A percentile compares a stretch with the other conserved stretches of the same genome.
phyloP scores from a whole-genome alignment of 192 early-diverging fungal genomes.

The Linnemannia elongata region DNA sequence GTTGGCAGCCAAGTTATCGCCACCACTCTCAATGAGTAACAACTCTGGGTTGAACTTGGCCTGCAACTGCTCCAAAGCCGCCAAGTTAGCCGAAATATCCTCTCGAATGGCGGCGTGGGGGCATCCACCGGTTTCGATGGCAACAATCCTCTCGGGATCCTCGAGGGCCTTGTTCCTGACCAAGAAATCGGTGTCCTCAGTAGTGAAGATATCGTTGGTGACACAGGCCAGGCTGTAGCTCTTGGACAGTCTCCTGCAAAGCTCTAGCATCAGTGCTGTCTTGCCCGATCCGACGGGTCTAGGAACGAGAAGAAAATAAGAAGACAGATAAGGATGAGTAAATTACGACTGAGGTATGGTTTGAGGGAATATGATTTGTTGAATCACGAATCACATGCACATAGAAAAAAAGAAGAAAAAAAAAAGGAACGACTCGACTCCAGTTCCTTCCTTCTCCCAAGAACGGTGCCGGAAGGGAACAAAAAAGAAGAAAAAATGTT shows the following conservation, averaged over 20 bases:
- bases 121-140: slow-evolving; percentile 96
- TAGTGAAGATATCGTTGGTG: slow-evolving; percentile 98
- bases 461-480: background rate
- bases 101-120: slow-evolving; percentile 96
- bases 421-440: background rate
- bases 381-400: slow-evolving; percentile 1
- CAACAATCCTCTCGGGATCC: slow-evolving; percentile 83
- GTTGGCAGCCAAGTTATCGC: slow-evolving; percentile 93
- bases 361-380: background rate
- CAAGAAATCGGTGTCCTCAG: slow-evolving; percentile 97
- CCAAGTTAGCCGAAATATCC: slow-evolving; percentile 95
- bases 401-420: too few species aligned
- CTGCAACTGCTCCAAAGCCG: slow-evolving; percentile 89
- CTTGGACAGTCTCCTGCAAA: slow-evolving; percentile 87
- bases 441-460: background rate
- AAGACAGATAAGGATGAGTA: slow-evolving; percentile 8
- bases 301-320: slow-evolving; percentile 1
- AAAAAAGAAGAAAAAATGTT: background rate
- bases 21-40: slow-evolving; percentile 93
- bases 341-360: background rate
- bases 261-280: slow-evolving; percentile 91
- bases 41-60: slow-evolving; percentile 87
- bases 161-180: slow-evolving; percentile 90
- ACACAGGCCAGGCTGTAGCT: slow-evolving; percentile 89
- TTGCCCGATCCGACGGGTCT: slow-evolving; percentile 97